Evolutionary conservation across 2,329 filamentous ascomycete species (phyloP).

Genomic region (Pseudogymnoascus sp.): DNA sequence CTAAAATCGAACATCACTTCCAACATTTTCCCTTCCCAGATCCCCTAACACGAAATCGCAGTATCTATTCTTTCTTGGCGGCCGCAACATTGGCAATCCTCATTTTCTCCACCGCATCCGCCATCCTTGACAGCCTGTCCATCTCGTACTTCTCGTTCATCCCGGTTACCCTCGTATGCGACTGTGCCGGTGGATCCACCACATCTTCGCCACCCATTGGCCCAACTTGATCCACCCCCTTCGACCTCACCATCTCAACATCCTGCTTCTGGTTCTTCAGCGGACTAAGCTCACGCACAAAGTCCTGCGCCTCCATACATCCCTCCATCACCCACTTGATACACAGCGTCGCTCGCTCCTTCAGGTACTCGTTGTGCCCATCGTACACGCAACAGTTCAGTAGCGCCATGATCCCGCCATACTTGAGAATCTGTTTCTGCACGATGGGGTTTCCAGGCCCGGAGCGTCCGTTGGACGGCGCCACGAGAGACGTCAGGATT

Average conservation of each 20-base stretch:
- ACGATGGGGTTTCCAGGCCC: constrained; percentile 64
- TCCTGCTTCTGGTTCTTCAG: constrained; percentile 9
- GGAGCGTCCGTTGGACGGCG: constrained; percentile 60
- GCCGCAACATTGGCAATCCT: neutral
- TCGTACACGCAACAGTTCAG: constrained; percentile 87
- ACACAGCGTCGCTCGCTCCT: constrained; percentile 82
- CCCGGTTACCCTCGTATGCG: too few relatives aligned
- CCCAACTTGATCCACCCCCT: neutral
- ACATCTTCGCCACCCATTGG: neutral
- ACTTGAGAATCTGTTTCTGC: constrained; percentile 76
- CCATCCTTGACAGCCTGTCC: neutral
- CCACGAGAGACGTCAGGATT: constrained; percentile 80
- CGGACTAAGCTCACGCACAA: constrained; percentile 49
- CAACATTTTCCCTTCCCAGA: neutral
- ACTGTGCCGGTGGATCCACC: neutral
- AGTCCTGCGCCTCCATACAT: constrained; percentile 63
- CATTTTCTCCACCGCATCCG: constrained; percentile 10
- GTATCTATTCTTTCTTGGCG: neutral
- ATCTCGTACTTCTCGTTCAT: neutral
- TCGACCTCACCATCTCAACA: constrained; percentile 4
- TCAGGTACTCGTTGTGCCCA: constrained; percentile 87
- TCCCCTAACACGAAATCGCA: neutral
- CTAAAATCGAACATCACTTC: constrained; percentile 1
- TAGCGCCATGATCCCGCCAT: constrained; percentile 79
- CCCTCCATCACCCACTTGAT: constrained; percentile 77